Evolutionary conservation across 306 rosid genomes (phyloP).

Genomic region (Acacia confusa): DNA sequence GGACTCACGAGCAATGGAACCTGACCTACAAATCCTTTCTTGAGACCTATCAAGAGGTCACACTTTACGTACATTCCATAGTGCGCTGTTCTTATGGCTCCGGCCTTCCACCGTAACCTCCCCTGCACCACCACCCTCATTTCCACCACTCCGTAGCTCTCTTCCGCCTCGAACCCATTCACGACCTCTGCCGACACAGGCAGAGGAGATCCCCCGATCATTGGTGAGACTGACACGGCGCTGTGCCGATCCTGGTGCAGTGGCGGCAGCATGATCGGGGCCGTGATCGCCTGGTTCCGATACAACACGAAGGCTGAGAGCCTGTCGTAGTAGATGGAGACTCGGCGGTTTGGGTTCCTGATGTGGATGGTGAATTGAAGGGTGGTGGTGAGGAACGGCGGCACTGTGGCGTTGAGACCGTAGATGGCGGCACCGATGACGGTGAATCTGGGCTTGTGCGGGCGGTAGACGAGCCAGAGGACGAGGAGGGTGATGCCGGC

Average conservation of each 20-base stretch:
- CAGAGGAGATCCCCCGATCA: conserved; percentile 63
- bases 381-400: conserved; percentile 54
- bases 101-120: conserved; percentile 73
- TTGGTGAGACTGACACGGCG: conserved; percentile 61
- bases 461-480: conserved; percentile 85
- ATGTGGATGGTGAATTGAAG: conserved; percentile 74
- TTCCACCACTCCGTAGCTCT: conserved; percentile 59
- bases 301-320: conserved; percentile 58
- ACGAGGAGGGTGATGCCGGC: conserved; percentile 52
- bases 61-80: conserved; percentile 63
- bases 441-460: conserved; percentile 61
- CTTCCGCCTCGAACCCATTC: conserved; percentile 53
- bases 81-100: conserved; percentile 56
- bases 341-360: conserved; percentile 73
- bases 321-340: conserved; percentile 65
- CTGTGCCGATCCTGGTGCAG: conserved; percentile 45
- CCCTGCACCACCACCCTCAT: conserved; percentile 63
- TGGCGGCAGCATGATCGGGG: conserved; percentile 60
- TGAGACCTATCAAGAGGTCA: conserved; percentile 66
- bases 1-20: conserved; percentile 71
- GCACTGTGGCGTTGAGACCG: conserved; percentile 57
- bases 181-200: conserved; percentile 59
- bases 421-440: conserved; percentile 63
- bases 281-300: conserved; percentile 64
- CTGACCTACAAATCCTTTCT: conserved; percentile 74